phyloP scores from a whole-genome alignment of 345 rosid genomes.

The Camelina laxa region DNA sequence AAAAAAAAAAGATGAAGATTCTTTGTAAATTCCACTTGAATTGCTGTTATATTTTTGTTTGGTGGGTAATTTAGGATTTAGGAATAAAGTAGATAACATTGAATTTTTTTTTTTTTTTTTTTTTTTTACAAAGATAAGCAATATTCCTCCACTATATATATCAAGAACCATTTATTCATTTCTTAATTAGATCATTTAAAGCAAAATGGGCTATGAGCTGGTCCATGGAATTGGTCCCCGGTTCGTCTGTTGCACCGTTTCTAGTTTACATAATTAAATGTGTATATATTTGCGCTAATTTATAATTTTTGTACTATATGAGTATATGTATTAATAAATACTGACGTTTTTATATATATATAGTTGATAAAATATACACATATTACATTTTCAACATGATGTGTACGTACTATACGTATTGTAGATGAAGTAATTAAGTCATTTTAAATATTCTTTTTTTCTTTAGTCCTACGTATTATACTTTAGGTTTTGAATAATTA shows the following conservation, averaged over 20 bases:
- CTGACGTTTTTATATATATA: background rate
- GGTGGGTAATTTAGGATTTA: constrained; percentile 9
- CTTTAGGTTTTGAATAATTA: background rate
- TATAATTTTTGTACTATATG: too few species aligned
- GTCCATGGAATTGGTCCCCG: constrained; percentile 39
- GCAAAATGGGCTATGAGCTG: constrained; percentile 35
- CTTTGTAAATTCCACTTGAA: constrained; percentile 26
- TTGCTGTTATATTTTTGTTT: constrained; percentile 8
- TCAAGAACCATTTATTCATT: constrained; percentile 21
- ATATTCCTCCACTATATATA: constrained; percentile 28
- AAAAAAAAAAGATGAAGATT: constrained; percentile 27
- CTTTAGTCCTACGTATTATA: background rate
- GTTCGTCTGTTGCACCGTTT: constrained; percentile 30
- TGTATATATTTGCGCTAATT: background rate
- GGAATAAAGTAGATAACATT: background rate
- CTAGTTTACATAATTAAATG: constrained; percentile 24
- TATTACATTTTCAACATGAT: background rate
- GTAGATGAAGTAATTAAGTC: too few species aligned
- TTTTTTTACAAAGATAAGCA: background rate
- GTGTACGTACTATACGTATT: too few species aligned
- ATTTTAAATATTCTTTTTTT: background rate
- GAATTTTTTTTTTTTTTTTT: too few species aligned
- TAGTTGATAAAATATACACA: background rate
- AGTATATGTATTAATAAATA: too few species aligned
- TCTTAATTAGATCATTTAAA: constrained; percentile 20